phyloP scores from a whole-genome alignment of 345 rosid species.

The Durio zibethinus region DNA sequence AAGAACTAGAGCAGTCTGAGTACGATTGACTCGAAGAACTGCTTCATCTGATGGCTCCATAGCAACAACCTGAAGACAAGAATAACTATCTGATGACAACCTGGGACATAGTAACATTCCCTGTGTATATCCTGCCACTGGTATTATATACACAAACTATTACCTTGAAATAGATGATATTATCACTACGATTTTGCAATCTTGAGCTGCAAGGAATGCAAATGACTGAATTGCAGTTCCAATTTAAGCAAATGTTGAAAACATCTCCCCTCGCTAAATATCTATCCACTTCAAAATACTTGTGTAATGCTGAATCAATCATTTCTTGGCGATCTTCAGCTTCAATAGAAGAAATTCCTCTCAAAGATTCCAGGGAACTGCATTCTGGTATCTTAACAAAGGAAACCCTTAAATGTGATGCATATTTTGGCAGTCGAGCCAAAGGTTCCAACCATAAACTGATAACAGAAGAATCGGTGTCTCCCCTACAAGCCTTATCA shows the following conservation, averaged over 20 bases:
- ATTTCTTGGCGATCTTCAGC: constrained; percentile 80
- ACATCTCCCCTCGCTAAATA: constrained; percentile 66
- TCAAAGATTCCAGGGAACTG: constrained; percentile 65
- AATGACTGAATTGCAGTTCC: constrained; percentile 72
- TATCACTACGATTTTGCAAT: constrained; percentile 29
- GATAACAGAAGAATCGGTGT: constrained; percentile 32
- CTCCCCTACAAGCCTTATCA: constrained; percentile 29
- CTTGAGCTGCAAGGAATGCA: constrained; percentile 72
- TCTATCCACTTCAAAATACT: constrained; percentile 79
- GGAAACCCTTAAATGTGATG: constrained; percentile 85
- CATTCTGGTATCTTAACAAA: constrained; percentile 92
- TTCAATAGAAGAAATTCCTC: constrained; percentile 56
- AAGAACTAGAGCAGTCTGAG: constrained; percentile 89
- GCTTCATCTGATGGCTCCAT: constrained; percentile 86
- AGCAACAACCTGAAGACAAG: constrained; percentile 63
- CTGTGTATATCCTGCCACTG: background rate
- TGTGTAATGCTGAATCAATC: constrained; percentile 75
- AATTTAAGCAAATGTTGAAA: constrained; percentile 54
- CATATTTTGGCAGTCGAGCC: constrained; percentile 51
- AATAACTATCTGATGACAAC: constrained; percentile 27
- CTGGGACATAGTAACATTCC: constrained; percentile 7
- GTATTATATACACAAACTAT: constrained; percentile 1
- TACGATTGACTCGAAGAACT: constrained; percentile 64
- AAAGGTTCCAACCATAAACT: constrained; percentile 57
- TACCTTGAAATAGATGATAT: constrained; percentile 78